Percentiles rank a stretch among this genome's conserved stretches.
Evolutionary conservation across 164 flowering plant species (phyloP).

Genomic region (Magnolia officinalis): DNA sequence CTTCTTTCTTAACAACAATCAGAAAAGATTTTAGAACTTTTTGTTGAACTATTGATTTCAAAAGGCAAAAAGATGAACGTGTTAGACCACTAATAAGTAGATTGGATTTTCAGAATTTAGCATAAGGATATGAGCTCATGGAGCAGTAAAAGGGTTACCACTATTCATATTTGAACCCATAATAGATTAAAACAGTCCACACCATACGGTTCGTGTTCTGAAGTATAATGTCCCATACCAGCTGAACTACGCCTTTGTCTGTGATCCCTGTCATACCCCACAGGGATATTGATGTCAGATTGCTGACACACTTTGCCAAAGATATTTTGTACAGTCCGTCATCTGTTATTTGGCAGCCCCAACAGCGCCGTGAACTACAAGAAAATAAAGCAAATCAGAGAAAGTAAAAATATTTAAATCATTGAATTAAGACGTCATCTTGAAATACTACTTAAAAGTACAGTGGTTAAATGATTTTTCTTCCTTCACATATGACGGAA

Average conservation of each 20-base stretch:
- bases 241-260: constrained; percentile 74
- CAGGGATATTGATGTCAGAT: constrained; percentile 77
- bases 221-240: constrained; percentile 46
- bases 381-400: constrained; percentile 6
- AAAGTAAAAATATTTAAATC: neutral
- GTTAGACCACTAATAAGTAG: neutral
- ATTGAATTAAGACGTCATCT: neutral
- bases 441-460: neutral
- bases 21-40: neutral
- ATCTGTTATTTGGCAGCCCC: constrained; percentile 98
- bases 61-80: neutral
- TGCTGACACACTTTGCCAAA: constrained; percentile 69
- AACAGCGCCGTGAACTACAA: constrained; percentile 80
- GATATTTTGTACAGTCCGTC: constrained; percentile 66
- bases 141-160: neutral
- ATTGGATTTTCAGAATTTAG: neutral
- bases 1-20: neutral
- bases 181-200: neutral
- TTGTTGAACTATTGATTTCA: neutral
- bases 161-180: neutral
- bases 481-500: neutral
- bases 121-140: neutral
- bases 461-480: neutral
- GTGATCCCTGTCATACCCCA: constrained; percentile 94
- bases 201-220: neutral